phyloP scores from a whole-genome alignment of 305 asterid genomes.

The Ajuga reptans region DNA sequence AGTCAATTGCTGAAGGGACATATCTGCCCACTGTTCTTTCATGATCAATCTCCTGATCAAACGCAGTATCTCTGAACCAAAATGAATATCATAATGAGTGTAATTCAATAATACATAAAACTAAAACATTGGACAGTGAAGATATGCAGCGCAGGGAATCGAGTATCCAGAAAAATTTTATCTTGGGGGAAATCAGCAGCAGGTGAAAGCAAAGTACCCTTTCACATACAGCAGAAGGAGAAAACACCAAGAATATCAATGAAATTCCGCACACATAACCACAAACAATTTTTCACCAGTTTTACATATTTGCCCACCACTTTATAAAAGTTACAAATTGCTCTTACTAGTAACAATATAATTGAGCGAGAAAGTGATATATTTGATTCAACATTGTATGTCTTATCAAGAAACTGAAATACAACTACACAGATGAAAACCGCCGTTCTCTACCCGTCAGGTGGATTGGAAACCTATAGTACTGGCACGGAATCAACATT shows the following conservation, averaged over 20 bases:
- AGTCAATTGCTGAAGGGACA: constrained; percentile 65
- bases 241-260: neutral
- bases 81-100: constrained; percentile 20
- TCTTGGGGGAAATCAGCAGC: constrained; percentile 8
- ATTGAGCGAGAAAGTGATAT: too few species aligned
- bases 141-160: neutral
- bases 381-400: neutral
- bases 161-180: neutral
- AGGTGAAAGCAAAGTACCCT: constrained; percentile 14
- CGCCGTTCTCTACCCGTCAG: neutral
- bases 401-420: neutral
- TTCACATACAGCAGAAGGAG: neutral
- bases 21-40: constrained; percentile 84
- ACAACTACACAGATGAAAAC: neutral
- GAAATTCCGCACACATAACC: neutral
- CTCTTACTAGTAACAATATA: too few species aligned
- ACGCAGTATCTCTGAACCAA: constrained; percentile 70
- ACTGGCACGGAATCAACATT: neutral
- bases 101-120: constrained; percentile 18
- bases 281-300: neutral
- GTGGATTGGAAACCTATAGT: neutral
- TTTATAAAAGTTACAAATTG: too few species aligned
- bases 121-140: constrained; percentile 4
- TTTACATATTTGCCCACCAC: neutral
- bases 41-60: constrained; percentile 82